Base-by-base conservation (phyloP, 1,284 basidiomycete species). In the Trametes sp. region DNA sequence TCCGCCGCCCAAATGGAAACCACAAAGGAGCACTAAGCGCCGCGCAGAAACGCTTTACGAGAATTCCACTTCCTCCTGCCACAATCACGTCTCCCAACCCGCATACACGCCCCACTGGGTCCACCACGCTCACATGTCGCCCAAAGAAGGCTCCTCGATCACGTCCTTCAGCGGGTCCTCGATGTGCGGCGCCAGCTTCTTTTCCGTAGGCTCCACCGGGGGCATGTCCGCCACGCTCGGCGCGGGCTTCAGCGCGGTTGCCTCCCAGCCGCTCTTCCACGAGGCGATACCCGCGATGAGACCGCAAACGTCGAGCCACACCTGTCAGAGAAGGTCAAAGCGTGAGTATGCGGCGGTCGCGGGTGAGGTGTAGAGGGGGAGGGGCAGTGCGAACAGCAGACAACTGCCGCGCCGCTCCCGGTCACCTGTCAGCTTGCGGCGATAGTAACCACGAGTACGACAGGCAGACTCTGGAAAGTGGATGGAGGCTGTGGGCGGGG, bases 211-310 rank as follows among this genome's bases (percentile, higher is more conserved):
- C 31, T 62, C 59, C 38, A 56, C 50, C 2, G 63, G 58, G 14
- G 59, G 55, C 21, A 61, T 36, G 16, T 54, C 45, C 36, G 33
- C 52, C 10, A 45, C 44, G 36, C 24, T 49, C 21, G 54, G 31
- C 35, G 62, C 45, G 3, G 78, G 63, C 62, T 82, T 80, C 28
- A 87, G 75, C 10, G 87, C 84, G 19, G 89, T 92, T 1, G 91
- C 91, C 57, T 83, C 87, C 90, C 90, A 93, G 16, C 89, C 92
- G 45, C 82, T 85, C 65, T 87, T 80, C 78, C 92, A 92, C 4
- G 89, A 86, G 9, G 84, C 82, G 0, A 89, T 69, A 4, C 83
- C 89, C 16, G 88, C 87, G 55, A 89, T 76, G 28, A 90, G 76
- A 10, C 88, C 87, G 51, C 92, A 86, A 19, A 87, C 61, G 49